Base-by-base conservation (phyloP, 2,329 filamentous ascomycete genomes). In the Trichophyton schoenleinii region DNA sequence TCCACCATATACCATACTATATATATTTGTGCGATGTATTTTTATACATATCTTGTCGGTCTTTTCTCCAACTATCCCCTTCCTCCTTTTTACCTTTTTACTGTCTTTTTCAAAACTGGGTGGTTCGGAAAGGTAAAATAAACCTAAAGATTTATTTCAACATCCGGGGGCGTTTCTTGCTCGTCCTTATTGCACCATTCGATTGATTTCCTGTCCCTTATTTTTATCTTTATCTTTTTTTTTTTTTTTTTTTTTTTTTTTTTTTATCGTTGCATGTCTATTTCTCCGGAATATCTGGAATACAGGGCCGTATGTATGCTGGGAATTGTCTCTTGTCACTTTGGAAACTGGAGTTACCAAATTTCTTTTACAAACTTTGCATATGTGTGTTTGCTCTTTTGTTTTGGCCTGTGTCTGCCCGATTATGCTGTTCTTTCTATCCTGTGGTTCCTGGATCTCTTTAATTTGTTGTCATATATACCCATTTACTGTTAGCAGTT, bases 281-380 rank as follows among this genome's bases (percentile, higher is more conserved):
- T 38, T 55, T 55, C 25, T 28, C 28, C n/a, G 52, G 52, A 55
- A 8, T 20, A 55, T 55, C 52, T 55, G 52, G 52, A 55, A 20
- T 55, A 55, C 52, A 55, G 52, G 52, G 52, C 9, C 34, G 31
- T 55, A 55, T 55, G 52, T 55, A 55, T 34, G 52, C 52, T 55
- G 52, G 52, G 52, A 36, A 36, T 18, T 55, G 25, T 36, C n/a
- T 44, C n/a, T 44, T 44, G 15, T 44, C n/a, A 7, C 18, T 55
- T 55, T 55, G 52, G 52, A 36, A 55, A 36, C 52, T 36, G 52
- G 52, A 55, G 52, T 55, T 55, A 55, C 31, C 31, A 25, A 31
- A 36, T 36, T 31, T 53, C 34, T 48, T 28, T 25, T 15, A 28
- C 34, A 36, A 5, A 55, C n/a, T 55, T 13, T 55, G 52, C 52